Evolutionary conservation across 371 early-diverging fungal genomes (phyloP).

Genomic region (Circinella minor): DNA sequence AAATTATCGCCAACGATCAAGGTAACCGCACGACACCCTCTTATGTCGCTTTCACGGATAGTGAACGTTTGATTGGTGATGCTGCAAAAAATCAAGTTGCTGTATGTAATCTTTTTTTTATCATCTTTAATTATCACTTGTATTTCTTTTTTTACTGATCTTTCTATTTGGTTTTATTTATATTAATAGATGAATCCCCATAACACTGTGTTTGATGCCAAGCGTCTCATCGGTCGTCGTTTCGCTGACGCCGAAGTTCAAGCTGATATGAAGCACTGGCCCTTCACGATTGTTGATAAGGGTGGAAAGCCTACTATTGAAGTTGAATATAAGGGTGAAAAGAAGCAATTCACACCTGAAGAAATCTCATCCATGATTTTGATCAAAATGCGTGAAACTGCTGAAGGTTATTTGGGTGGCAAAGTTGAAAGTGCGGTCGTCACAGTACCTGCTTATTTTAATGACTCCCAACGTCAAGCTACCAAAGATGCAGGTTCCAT

Average conservation of each 20-base stretch:
- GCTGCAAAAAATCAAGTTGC: conserved; percentile 94
- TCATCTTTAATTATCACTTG: not conserved
- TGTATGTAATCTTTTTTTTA: conserved; percentile 3
- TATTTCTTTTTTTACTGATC: not conserved
- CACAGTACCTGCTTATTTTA: conserved; percentile 93
- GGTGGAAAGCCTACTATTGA: conserved; percentile 79
- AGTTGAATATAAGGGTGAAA: conserved; percentile 81
- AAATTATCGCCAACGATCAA: conserved; percentile 97
- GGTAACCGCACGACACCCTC: conserved; percentile 97
- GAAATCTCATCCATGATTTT: conserved; percentile 94
- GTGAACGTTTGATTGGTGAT: conserved; percentile 92
- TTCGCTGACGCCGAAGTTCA: conserved; percentile 88
- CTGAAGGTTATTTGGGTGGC: conserved; percentile 85
- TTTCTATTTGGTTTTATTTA: not conserved
- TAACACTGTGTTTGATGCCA: conserved; percentile 95
- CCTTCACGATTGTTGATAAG: conserved; percentile 80
- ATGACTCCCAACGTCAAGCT: conserved; percentile 82
- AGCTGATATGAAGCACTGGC: conserved; percentile 91
- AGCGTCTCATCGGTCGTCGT: conserved; percentile 96
- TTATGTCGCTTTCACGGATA: conserved; percentile 93
- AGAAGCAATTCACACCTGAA: conserved; percentile 86
- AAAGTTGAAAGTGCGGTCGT: conserved; percentile 90
- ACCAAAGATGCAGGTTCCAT: conserved; percentile 86
- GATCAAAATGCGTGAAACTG: conserved; percentile 90
- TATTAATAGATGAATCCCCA: conserved; percentile 60